Evolutionary conservation across 441 rosid genomes (phyloP).

Genomic region (Isatis lusitanica): DNA sequence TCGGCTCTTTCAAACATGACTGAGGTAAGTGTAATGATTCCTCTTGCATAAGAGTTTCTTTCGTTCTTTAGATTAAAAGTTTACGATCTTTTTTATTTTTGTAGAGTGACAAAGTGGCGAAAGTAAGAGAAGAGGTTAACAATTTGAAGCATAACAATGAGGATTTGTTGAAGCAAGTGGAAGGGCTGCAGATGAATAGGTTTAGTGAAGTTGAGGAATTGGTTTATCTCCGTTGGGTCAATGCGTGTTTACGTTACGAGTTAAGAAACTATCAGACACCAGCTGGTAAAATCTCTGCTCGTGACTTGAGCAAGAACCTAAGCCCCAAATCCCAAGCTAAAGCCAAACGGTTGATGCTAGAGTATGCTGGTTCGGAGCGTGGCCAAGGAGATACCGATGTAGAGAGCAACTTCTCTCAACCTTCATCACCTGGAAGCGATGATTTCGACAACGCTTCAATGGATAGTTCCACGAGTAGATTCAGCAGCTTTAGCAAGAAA

Average conservation of each 20-base stretch:
- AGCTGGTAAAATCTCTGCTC: constrained; percentile 82
- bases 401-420: constrained; percentile 84
- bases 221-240: constrained; percentile 97
- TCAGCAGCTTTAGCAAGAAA: constrained; percentile 70
- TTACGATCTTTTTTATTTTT: neutral
- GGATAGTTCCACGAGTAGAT: constrained; percentile 78
- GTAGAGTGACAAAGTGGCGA: constrained; percentile 81
- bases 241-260: constrained; percentile 94
- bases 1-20: constrained; percentile 80
- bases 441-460: constrained; percentile 83
- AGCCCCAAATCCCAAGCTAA: constrained; percentile 88
- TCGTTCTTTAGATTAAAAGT: neutral
- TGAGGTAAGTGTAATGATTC: constrained; percentile 54
- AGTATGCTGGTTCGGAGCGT: constrained; percentile 94
- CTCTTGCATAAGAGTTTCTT: neutral
- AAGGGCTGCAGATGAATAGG: constrained; percentile 96
- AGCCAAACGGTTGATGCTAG: constrained; percentile 84
- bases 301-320: constrained; percentile 82
- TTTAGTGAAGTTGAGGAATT: constrained; percentile 97
- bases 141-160: constrained; percentile 77
- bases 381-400: constrained; percentile 92
- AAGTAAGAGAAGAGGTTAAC: constrained; percentile 75
- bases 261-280: constrained; percentile 88
- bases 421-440: constrained; percentile 92
- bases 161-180: constrained; percentile 90